Evolutionary conservation across 2,329 filamentous ascomycete species (phyloP), one percentile per base, ranked within the genome.

Genomic region (Aspergillus versicolor): DNA sequence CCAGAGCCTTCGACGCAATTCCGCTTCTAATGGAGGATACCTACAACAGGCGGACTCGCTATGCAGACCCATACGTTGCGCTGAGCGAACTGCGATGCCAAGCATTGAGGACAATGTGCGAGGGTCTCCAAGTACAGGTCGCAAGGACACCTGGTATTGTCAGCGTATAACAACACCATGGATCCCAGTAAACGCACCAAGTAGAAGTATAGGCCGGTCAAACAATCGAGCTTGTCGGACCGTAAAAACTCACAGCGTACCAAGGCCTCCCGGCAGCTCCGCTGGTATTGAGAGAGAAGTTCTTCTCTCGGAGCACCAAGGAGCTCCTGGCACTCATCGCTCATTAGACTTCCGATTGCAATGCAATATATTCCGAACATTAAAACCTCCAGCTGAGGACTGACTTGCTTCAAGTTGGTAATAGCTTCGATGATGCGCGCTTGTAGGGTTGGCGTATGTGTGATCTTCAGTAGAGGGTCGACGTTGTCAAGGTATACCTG

Each of bases 1-100:
- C 88, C 88, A 91, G 1, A 91, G 75, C 38, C 88, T 81, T 49
- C 88, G 82, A n/a, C 88, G 82, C 72, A 89, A 82, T 72, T 91
- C 88, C 3, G 84, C 81, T 65, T 91, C 87, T 53, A 89, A 32
- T 77, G 81, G 3, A 73, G 67, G 61, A 34, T 62, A 69, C 64
- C 68, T 73, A 64, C 60, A 69, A 64, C 83, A 78, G 2, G 75
- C 76, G 2, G 82, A 79, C 66, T 91, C 88, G 40, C 79, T 81
- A 61, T 90, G 85, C n/a, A 90, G 77, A 4, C 87, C 87, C 74
- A 91, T 82, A 4, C 86, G 81, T 65, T 88, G 84, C 11, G 84
- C 88, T 50, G 89, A 84, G 51, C 88, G 85, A 24, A 89, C 81
- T 0, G 85, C 85, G 37, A 90, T 79, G 1, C 86, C 86, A 22